These are phyloP conservation scores for Dendrocalamus latiflorus DNA, from an alignment of 202 grass and related monocot genomes.

Conservation along the genomic window DNA sequence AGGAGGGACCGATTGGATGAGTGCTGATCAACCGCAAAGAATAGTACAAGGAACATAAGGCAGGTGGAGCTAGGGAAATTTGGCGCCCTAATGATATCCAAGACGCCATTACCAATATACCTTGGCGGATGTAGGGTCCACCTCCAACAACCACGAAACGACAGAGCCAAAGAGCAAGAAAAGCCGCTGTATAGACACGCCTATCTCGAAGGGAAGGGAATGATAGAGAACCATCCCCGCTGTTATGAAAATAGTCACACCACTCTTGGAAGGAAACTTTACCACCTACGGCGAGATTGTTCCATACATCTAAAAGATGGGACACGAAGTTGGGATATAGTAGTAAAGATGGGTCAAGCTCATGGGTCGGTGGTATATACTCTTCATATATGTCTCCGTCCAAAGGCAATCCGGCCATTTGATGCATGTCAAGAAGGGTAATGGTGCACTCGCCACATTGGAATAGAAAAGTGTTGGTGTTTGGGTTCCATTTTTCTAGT, in stretches of 20 bases:
- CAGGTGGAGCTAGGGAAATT: background rate
- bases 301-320: background rate
- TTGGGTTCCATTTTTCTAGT: background rate
- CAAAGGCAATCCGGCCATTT: background rate
- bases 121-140: background rate
- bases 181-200: too few relatives aligned
- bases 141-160: background rate
- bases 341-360: background rate
- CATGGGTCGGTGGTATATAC: background rate
- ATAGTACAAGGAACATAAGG: background rate
- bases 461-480: too few relatives aligned
- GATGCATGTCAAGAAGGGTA: background rate
- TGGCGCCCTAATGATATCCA: background rate
- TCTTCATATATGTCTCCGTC: background rate
- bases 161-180: background rate
- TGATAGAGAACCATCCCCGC: background rate
- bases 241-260: background rate
- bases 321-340: background rate
- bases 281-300: background rate
- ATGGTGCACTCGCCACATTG: too few relatives aligned
- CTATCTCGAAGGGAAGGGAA: background rate
- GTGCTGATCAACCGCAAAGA: background rate
- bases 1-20: background rate
- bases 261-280: background rate
- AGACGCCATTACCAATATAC: background rate